Percentiles rank a stretch among this genome's conserved stretches.
These are phyloP conservation scores for Rhodosporidiobolus sp. DNA, from an alignment of 768 basidiomycete species.

Conservation along the genomic window DNA sequence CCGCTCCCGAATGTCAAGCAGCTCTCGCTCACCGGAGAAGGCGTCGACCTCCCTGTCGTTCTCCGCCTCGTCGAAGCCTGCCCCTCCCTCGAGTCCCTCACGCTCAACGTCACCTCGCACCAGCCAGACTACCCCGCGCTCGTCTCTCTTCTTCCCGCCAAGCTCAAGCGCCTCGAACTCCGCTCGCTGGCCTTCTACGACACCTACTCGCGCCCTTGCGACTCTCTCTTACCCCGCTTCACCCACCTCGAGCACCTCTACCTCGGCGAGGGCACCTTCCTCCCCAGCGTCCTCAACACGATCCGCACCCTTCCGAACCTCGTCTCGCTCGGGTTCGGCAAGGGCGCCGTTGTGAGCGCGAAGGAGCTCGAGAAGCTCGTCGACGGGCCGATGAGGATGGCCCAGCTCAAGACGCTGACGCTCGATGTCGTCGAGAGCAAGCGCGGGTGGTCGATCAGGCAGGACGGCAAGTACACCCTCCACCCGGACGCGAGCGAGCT, in stretches of 20 bases:
- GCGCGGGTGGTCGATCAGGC: background rate
- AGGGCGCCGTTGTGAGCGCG: background rate
- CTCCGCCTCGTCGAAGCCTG: background rate
- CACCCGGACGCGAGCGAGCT: background rate
- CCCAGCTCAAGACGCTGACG: background rate
- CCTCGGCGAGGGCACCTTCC: constrained; percentile 13
- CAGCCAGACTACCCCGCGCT: background rate
- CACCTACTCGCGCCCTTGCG: background rate
- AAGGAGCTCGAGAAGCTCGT: background rate
- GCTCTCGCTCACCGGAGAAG: background rate
- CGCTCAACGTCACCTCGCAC: background rate
- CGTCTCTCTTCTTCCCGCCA: background rate
- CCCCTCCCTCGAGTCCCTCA: background rate
- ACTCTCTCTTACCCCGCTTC: background rate
- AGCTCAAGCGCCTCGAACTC: background rate
- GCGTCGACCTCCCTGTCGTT: background rate
- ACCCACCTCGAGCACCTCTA: constrained; percentile 14
- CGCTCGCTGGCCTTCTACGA: background rate
- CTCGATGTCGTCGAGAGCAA: constrained; percentile 17
- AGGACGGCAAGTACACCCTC: background rate
- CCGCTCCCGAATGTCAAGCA: background rate
- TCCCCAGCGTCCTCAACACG: background rate
- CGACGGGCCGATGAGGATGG: background rate
- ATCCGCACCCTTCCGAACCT: background rate
- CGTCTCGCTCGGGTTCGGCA: constrained; percentile 14